Evolutionary conservation across 108 stramenopile species (phyloP), one percentile per base, ranked within the genome.

Genomic region (Fragilaria crotonensis): DNA sequence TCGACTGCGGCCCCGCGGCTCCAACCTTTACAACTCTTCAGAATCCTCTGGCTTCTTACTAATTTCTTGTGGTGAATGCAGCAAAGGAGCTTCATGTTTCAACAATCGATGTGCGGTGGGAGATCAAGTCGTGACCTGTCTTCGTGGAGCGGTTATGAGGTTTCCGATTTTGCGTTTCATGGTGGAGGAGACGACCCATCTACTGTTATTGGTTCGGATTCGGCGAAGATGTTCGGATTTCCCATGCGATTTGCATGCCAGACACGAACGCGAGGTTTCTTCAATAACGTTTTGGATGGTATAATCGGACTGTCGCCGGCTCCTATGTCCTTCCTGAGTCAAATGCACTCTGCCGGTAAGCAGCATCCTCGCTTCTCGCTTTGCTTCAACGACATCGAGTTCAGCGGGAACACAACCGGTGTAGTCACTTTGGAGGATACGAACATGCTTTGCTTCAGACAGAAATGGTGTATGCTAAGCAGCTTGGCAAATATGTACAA

Each of bases 211-310:
- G 22, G 22, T 50, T 19, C 23, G n/a, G 57, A 71, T 41, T 32
- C 63, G 1, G 64, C 71, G 0, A 54, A 64, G 20, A 4, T 21
- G 30, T 32, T 48, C 52, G 75, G 71, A 20, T 79, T 79, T 58
- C 74, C 74, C 2, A 27, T 76, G 52, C 57, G 63, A 49, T 79
- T 79, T 59, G 71, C 59, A 9, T 79, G 78, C 52, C 78, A 79
- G 65, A 74, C 68, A 28, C 55, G 75, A 52, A 63, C 68, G 11
- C 33, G 33, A 32, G 78, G 78, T 25, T 76, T 56, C 51, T 79
- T 59, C 56, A 41, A 57, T 23, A 69, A 74, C 41, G 78, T 79
- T 3, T 36, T 48, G 33, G 78, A 79, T 73, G 78, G 78, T 1
- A 60, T 79, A 25, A 32, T 62, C 14, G 71, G 71, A 36, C 53